These are phyloP conservation scores for Apophysomyces variabilis DNA, from an alignment of 371 early-diverging fungal genomes.

Conservation along the genomic window DNA sequence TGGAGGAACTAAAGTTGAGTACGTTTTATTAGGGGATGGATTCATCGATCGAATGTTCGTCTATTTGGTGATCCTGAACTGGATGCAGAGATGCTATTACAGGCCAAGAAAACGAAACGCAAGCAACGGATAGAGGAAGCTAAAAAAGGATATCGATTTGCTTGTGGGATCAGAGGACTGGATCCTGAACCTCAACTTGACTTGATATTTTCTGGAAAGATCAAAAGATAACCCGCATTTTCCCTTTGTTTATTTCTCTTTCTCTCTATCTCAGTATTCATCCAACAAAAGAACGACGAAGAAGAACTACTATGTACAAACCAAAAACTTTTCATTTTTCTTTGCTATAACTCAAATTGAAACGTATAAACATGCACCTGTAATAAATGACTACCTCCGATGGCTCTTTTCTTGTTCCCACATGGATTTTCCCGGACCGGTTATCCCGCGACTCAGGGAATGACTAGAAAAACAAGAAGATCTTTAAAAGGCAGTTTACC, in stretches of 20 bases:
- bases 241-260: background rate
- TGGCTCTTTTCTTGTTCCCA: too few relatives aligned
- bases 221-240: background rate
- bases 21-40: conserved; percentile 43
- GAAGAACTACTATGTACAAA: conserved; percentile 1
- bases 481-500: conserved; percentile 10
- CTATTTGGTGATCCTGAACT: conserved; percentile 35
- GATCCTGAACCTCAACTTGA: conserved; percentile 27
- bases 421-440: background rate
- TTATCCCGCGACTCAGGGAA: background rate
- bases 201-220: conserved; percentile 1
- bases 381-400: background rate
- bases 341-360: background rate
- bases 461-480: background rate
- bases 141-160: conserved; percentile 35
- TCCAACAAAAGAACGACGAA: background rate
- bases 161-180: conserved; percentile 30
- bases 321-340: background rate
- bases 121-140: conserved; percentile 35
- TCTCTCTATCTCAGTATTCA: background rate
- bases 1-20: background rate
- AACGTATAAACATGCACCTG: background rate
- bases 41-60: conserved; percentile 26
- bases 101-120: conserved; percentile 36
- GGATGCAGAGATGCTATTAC: conserved; percentile 37